phyloP scores from a whole-genome alignment of 768 basidiomycete genomes.

The Podaxis pistillaris region DNA sequence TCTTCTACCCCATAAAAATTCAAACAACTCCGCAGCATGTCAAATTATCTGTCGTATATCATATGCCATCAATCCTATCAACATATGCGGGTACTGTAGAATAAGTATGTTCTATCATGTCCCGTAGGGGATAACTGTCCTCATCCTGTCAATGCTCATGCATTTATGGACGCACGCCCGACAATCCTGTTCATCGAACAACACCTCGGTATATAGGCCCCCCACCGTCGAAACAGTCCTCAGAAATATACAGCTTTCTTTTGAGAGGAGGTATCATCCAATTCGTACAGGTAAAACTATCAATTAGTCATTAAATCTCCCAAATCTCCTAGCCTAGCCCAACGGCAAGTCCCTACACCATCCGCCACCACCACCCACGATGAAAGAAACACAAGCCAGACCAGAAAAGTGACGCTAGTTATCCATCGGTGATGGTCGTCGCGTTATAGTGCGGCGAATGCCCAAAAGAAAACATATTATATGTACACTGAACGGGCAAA shows the following conservation, averaged over 20 bases:
- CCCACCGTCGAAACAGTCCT: not conserved
- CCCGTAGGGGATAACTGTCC: too few relatives aligned
- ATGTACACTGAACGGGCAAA: conserved; percentile 9
- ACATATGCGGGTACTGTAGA: too few relatives aligned
- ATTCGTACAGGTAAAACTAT: conserved; percentile 1
- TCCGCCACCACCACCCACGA: not conserved
- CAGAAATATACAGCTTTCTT: not conserved
- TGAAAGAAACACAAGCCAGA: not conserved
- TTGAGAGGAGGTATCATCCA: conserved; percentile 5
- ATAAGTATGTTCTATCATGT: too few relatives aligned
- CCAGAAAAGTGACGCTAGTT: not conserved
- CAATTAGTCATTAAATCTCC: conserved; percentile 8
- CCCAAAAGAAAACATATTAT: conserved; percentile 6
- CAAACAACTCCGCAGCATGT: not conserved
- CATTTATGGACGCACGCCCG: too few relatives aligned
- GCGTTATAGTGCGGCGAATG: conserved; percentile 1
- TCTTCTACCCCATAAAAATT: not conserved
- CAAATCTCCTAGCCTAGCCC: not conserved
- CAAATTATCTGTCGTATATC: not conserved
- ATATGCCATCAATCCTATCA: too few relatives aligned
- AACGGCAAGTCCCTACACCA: not conserved
- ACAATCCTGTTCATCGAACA: too few relatives aligned
- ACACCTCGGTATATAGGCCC: not conserved
- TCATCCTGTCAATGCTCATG: too few relatives aligned
- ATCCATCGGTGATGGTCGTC: conserved; percentile 7